Percentiles rank a stretch among this genome's conserved stretches.
These are phyloP conservation scores for Neurospora intermedia DNA, from an alignment of 495 filamentous ascomycete species.

Conservation along the genomic window DNA sequence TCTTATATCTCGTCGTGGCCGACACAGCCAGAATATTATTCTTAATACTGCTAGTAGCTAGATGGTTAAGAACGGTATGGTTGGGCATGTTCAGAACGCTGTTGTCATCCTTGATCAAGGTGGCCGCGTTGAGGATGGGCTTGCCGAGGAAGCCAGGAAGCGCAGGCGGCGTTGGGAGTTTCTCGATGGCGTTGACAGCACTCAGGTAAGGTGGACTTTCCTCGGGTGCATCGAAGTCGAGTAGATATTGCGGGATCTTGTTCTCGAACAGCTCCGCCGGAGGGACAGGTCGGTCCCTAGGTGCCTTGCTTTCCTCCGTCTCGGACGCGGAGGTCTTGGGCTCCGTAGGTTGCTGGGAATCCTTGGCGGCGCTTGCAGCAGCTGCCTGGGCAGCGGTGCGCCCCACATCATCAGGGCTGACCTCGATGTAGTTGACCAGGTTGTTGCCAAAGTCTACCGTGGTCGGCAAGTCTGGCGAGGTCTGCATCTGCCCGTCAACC, in stretches of 20 bases:
- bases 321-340: slow-evolving; percentile 9
- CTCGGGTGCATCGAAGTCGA: slow-evolving; percentile 76
- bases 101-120: slow-evolving; percentile 91
- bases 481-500: slow-evolving; percentile 85
- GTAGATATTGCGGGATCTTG: slow-evolving; percentile 71
- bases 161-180: slow-evolving; percentile 70
- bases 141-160: slow-evolving; percentile 88
- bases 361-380: slow-evolving; percentile 11
- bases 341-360: slow-evolving; percentile 11
- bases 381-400: slow-evolving; percentile 5
- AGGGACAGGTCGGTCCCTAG: slow-evolving; percentile 30
- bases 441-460: slow-evolving; percentile 96
- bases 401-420: slow-evolving; percentile 59
- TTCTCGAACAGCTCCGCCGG: slow-evolving; percentile 42
- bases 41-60: slow-evolving; percentile 98
- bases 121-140: slow-evolving; percentile 84
- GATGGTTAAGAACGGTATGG: slow-evolving; percentile 91
- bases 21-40: slow-evolving; percentile 92
- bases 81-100: slow-evolving; percentile 94
- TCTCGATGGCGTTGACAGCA: slow-evolving; percentile 56
- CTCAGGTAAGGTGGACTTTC: slow-evolving; percentile 59
- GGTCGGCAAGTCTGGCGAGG: slow-evolving; percentile 76
- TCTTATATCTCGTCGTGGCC: slow-evolving; percentile 90
- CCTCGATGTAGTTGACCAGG: slow-evolving; percentile 94
- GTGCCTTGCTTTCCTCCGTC: slow-evolving; percentile 27